Conservation (phyloP, 208 protist genomes). For the Wallacemonas sp. region DNA sequence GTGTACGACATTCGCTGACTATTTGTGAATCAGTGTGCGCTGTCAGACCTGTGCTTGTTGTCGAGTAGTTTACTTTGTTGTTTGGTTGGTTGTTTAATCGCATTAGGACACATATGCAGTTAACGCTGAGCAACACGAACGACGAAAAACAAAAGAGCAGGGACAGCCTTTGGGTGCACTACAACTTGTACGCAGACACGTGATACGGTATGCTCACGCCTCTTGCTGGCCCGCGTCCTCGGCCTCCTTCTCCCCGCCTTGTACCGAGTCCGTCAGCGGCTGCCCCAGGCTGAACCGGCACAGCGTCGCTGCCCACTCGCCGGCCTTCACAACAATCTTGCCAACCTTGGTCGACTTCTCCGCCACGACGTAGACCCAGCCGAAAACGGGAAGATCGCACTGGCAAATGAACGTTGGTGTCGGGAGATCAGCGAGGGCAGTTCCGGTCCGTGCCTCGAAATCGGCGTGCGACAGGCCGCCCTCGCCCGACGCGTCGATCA, state of each 20-base stretch:
- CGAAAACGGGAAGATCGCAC: slow-evolving; percentile 43
- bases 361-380: slow-evolving; percentile 45
- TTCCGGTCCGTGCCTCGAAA: slow-evolving; percentile 35
- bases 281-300: slow-evolving; percentile 52
- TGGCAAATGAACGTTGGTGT: slow-evolving; percentile 53
- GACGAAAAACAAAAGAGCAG: too few species aligned
- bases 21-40: too few species aligned
- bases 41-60: too few species aligned
- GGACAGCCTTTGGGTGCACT: too few species aligned
- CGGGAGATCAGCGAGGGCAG: slow-evolving; percentile 23
- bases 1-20: too few species aligned
- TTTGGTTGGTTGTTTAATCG: too few species aligned
- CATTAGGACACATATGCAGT: too few species aligned
- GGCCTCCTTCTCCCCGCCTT: slow-evolving; percentile 8
- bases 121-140: too few species aligned
- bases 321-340: slow-evolving; percentile 64
- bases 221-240: slow-evolving; percentile 15
- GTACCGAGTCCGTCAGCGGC: slow-evolving; percentile 25
- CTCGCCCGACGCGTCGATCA: slow-evolving; percentile 40
- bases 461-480: slow-evolving; percentile 33
- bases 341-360: slow-evolving; percentile 51
- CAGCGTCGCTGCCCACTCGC: slow-evolving; percentile 66
- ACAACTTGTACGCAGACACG: too few species aligned
- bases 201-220: too few species aligned
- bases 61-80: too few species aligned